These are phyloP conservation scores for Arctium lappa DNA, from an alignment of 129 eudicot species.

Conservation along the genomic window DNA sequence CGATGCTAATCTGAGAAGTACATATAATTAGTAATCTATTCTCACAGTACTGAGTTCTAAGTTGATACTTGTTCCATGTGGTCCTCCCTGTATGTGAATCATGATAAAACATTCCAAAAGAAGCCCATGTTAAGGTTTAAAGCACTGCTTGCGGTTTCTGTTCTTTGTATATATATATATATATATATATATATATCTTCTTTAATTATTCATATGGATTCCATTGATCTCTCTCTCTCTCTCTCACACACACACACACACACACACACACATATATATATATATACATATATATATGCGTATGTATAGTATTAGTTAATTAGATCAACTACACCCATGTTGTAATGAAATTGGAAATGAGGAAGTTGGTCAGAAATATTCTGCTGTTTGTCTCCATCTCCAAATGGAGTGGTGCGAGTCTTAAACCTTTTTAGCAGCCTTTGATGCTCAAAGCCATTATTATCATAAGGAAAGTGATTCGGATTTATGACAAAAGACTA, in stretches of 20 bases:
- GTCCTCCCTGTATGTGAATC: constrained; percentile 28
- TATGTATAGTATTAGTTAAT: constrained; percentile 8
- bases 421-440: constrained; percentile 27
- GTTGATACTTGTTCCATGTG: constrained; percentile 41
- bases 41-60: constrained; percentile 3
- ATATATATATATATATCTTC: too few relatives aligned
- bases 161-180: background rate
- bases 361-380: constrained; percentile 27
- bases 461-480: constrained; percentile 8
- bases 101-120: constrained; percentile 26
- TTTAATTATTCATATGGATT: background rate
- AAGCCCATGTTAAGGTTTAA: constrained; percentile 30
- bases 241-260: too few relatives aligned
- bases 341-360: background rate
- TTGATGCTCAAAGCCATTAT: constrained; percentile 25
- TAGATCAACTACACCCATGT: constrained; percentile 33
- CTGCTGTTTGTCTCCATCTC: constrained; percentile 31
- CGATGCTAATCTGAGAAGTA: background rate
- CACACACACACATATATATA: background rate
- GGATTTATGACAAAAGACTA: constrained; percentile 28
- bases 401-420: constrained; percentile 22
- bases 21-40: constrained; percentile 11
- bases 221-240: too few relatives aligned
- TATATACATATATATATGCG: too few relatives aligned
- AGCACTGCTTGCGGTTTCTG: background rate